Evolutionary conservation across 2,329 filamentous ascomycete species (phyloP), one percentile per base, ranked within the genome.

Genomic region (Cladobotryum protrusum): DNA sequence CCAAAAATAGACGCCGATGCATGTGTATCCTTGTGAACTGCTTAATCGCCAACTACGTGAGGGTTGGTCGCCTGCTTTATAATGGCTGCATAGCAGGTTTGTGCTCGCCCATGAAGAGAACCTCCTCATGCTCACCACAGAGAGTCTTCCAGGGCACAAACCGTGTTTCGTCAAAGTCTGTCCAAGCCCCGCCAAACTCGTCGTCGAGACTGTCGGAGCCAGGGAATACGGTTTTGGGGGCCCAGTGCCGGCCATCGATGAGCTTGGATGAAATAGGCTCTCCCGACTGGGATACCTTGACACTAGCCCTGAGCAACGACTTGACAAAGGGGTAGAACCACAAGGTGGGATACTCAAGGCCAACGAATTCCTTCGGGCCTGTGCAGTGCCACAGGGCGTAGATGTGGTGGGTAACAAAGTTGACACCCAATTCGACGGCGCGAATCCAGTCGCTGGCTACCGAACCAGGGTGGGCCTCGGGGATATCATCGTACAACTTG

Each of bases 301-400:
- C 59, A 4, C 61, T 55, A 0, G 63, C 63, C 14, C 51, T 56
- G 18, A 70, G 55, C 13, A 72, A 50, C 1, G 62, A 57, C 29
- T 61, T 54, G 15, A 59, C 59, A 45, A 63, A 65, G 3, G 67
- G 68, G 39, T 62, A 65, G 56, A 68, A 72, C 70, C 70, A 72
- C 57, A 70, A 58, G 19, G 58, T 60, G 14, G 58, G 56, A 52
- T 63, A 72, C 55, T 67, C 65, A 1, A 45, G 20, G 18, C 63
- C 55, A 4, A 69, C 49, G 15, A 53, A 56, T 3, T 61, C 59
- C 54, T 72, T 72, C 52, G 58, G 48, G 8, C 68, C 67, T 0
- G 69, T 72, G 54, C 66, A 69, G 56, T 72, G 70, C 52, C 67
- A 65, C 29, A 72, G 48, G 6, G 61, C 60, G 32, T 66, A 68